Evolutionary conservation across 768 basidiomycete genomes (phyloP).

Genomic region (Boletus sp.): DNA sequence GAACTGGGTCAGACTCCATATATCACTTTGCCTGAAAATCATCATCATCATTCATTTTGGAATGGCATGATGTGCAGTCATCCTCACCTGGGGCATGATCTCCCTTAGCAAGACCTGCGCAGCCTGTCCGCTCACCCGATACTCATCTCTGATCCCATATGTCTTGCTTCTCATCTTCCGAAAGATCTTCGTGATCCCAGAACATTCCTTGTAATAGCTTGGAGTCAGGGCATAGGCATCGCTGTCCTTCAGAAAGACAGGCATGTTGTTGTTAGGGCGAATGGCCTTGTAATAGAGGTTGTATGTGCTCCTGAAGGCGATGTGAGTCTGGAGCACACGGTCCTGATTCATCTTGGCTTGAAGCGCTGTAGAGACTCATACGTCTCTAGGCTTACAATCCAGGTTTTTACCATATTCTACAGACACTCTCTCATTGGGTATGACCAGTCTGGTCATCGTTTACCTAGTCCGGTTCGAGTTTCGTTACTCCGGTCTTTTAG

Average conservation of each 20-base stretch:
- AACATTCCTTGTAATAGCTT: background rate
- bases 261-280: conserved; percentile 1
- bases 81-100: background rate
- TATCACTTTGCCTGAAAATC: conserved; percentile 3
- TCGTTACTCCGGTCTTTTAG: too few species aligned
- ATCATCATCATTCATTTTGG: too few species aligned
- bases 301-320: conserved; percentile 15
- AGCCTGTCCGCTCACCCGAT: conserved; percentile 4
- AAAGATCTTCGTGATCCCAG: background rate
- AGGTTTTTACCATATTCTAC: too few species aligned
- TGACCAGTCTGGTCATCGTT: too few species aligned
- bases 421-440: too few species aligned
- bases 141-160: conserved; percentile 3
- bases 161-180: background rate
- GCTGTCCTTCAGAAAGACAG: background rate
- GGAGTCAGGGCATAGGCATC: conserved; percentile 7
- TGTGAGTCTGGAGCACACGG: background rate
- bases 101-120: background rate
- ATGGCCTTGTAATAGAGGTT: conserved; percentile 17
- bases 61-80: too few species aligned
- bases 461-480: too few species aligned
- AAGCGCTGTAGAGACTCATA: too few species aligned
- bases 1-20: background rate
- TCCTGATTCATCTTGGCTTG: conserved; percentile 17
- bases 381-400: too few species aligned